A percentile compares a stretch with the other conserved stretches of the same genome.
Conservation (phyloP, 2,329 filamentous ascomycete genomes). For the Fusarium sp. region DNA sequence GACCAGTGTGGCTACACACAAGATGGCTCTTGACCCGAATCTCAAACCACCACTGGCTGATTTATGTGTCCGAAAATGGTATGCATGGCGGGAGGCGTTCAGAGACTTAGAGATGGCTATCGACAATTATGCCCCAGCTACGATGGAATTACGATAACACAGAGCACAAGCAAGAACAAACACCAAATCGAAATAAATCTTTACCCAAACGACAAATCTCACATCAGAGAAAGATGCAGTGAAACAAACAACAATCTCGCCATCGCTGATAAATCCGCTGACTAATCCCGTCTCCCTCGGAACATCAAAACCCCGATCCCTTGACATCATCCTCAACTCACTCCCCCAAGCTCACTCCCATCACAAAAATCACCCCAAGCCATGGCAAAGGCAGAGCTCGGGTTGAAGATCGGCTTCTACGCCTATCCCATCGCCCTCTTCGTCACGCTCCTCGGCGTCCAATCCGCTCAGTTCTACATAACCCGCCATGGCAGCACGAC, state of each 20-base stretch:
- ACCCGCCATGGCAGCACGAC: slow-evolving; percentile 41
- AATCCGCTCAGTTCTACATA: slow-evolving; percentile 51
- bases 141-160: accelerated
- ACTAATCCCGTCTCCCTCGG: neutral
- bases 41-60: accelerated
- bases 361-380: neutral
- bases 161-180: neutral
- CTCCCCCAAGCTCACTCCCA: neutral
- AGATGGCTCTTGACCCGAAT: too few species aligned
- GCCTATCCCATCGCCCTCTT: slow-evolving; percentile 53
- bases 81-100: neutral
- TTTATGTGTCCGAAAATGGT: neutral
- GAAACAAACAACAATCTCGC: neutral
- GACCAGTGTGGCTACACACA: accelerated
- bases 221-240: accelerated
- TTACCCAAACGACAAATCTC: accelerated
- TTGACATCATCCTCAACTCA: slow-evolving; percentile 16
- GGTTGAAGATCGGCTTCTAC: slow-evolving; percentile 53
- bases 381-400: slow-evolving; percentile 49
- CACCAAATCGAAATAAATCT: accelerated
- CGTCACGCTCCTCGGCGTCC: slow-evolving; percentile 47
- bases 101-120: neutral
- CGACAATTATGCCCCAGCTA: too few species aligned
- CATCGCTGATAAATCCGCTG: slow-evolving; percentile 16
- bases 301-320: slow-evolving; percentile 17